A percentile compares a stretch with the other conserved stretches of the same genome.
phyloP scores from a whole-genome alignment of 2,329 filamentous ascomycete species.

The Rasamsonia emersonii region DNA sequence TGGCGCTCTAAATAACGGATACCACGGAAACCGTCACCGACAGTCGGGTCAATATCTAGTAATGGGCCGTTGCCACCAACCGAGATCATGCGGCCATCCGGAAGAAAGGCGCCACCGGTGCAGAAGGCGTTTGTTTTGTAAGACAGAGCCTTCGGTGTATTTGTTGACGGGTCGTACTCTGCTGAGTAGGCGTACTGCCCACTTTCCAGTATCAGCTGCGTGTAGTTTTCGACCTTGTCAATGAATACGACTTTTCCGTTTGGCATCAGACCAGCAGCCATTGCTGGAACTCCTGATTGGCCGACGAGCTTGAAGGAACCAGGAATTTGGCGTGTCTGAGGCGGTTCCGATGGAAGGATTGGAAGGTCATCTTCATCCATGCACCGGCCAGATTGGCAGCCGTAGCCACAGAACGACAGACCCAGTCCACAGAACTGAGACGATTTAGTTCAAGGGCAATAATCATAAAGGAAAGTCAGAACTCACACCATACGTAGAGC shows the following conservation, averaged over 20 bases:
- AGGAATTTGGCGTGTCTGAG: constrained; percentile 25
- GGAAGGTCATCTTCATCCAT: constrained; percentile 9
- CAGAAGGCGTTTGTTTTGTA: constrained; percentile 56
- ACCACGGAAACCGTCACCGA: constrained; percentile 50
- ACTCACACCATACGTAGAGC: constrained; percentile 51
- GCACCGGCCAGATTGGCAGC: constrained; percentile 50
- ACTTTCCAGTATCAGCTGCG: constrained; percentile 45
- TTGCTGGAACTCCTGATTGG: constrained; percentile 52
- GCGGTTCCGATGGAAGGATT: constrained; percentile 2
- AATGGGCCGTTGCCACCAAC: constrained; percentile 52
- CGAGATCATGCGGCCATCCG: constrained; percentile 47
- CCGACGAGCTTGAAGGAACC: constrained; percentile 44
- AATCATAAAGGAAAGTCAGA: not conserved
- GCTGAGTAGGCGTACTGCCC: constrained; percentile 52
- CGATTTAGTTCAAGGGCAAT: constrained; percentile 8
- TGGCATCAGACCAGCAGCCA: constrained; percentile 53
- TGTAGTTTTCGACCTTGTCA: constrained; percentile 57
- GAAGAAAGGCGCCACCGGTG: constrained; percentile 50
- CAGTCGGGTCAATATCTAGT: constrained; percentile 47
- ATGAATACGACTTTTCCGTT: constrained; percentile 53
- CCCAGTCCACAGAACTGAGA: constrained; percentile 27
- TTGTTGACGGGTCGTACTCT: constrained; percentile 48
- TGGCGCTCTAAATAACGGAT: constrained; percentile 48
- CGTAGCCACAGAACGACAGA: constrained; percentile 46
- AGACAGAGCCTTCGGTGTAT: constrained; percentile 38